Evolutionary conservation across 2,329 filamentous ascomycete species (phyloP).

Genomic region (Zasmidium angulare): DNA sequence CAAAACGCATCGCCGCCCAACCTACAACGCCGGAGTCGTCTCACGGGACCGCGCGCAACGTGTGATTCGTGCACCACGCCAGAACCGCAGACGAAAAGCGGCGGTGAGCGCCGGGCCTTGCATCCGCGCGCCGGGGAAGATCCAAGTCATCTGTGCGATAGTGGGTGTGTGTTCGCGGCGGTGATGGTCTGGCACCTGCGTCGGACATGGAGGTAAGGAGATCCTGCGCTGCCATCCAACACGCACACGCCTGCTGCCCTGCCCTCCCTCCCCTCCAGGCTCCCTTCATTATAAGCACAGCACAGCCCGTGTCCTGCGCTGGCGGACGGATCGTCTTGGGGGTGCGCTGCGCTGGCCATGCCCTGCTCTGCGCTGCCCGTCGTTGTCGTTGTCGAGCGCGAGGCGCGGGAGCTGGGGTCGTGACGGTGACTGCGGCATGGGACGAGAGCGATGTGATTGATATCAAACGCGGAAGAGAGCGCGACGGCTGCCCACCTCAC

Average conservation of each 20-base stretch:
- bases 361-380: constrained; percentile 2
- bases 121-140: not conserved
- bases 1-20: not conserved
- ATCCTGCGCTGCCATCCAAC: too few relatives aligned
- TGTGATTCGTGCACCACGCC: not conserved
- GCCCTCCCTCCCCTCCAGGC: not conserved
- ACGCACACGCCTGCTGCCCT: too few relatives aligned
- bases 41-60: not conserved
- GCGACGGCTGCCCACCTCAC: constrained; percentile 21
- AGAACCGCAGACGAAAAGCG: not conserved
- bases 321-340: not conserved
- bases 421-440: not conserved
- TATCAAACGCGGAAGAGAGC: constrained; percentile 7
- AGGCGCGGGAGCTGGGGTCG: constrained; percentile 1
- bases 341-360: not conserved
- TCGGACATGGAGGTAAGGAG: constrained; percentile 10
- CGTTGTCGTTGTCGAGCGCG: not conserved
- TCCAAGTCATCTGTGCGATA: not conserved
- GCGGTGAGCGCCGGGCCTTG: not conserved
- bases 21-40: not conserved
- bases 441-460: constrained; percentile 21
- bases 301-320: not conserved
- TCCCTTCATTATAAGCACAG: not conserved
- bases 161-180: not conserved
- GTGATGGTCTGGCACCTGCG: constrained; percentile 1